Evolutionary conservation across 163 green algal genomes (phyloP), one percentile per base, ranked within the genome.

Genomic region (Trebouxia gelatinosa): DNA sequence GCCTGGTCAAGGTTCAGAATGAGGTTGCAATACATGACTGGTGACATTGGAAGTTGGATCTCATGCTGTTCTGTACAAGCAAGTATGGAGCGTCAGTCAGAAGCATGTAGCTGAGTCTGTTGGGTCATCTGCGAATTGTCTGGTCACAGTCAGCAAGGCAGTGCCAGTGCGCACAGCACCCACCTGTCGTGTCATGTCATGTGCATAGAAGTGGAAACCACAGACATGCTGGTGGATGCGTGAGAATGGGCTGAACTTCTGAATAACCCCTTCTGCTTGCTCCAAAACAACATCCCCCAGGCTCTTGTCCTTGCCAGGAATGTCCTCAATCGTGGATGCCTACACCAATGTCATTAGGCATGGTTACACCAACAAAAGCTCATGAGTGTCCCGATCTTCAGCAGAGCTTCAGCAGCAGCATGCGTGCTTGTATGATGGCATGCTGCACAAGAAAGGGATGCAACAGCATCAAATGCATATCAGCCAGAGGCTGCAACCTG

Each of bases 141-240:
- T n/a, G n/a, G n/a, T n/a, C n/a, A n/a, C n/a, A n/a, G n/a, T n/a
- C n/a, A n/a, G n/a, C n/a, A n/a, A n/a, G n/a, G n/a, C n/a, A n/a
- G n/a, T n/a, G n/a, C n/a, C n/a, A n/a, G n/a, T n/a, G n/a, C n/a
- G n/a, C n/a, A n/a, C n/a, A n/a, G n/a, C n/a, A n/a, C n/a, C n/a
- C 31, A 88, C 82, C 80, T 88, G 87, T 21, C 90, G 87, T 0
- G 77, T 85, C 74, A 90, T 87, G 85, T 94, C 87, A 74, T 94
- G 82, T 16, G 82, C 72, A 57, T 95, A 95, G 67, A 88, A 91
- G 78, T 95, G 90, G 77, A 91, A 90, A 51, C 74, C 68, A 40
- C 68, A 76, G 39, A 76, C 68, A 46, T 76, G 68, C 43, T 59
- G 40, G 46, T 61, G 46, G 68, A 76, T 61, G 3, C 34, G 31